These are phyloP conservation scores for Saccharomycopsis lassenensis DNA, from an alignment of 805 yeast species.

Conservation along the genomic window DNA sequence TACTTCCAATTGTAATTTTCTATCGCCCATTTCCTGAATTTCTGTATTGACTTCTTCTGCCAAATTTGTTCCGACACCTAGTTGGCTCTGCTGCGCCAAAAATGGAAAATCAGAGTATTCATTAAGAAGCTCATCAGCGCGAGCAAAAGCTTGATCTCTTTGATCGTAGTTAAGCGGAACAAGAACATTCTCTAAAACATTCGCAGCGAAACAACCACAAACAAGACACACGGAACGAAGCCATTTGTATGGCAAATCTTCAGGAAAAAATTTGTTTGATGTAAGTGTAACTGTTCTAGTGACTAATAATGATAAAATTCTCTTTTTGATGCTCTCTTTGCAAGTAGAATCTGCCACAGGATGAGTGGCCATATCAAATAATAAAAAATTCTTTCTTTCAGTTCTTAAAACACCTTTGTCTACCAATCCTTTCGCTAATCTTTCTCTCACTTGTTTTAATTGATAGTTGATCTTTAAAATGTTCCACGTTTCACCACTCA, in stretches of 20 bases:
- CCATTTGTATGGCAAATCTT: conserved; percentile 51
- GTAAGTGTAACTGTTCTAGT: conserved; percentile 54
- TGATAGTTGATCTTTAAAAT: conserved; percentile 89
- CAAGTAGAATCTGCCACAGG: conserved; percentile 82
- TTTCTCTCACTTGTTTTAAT: conserved; percentile 92
- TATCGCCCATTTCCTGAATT: conserved; percentile 35
- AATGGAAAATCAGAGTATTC: conserved; percentile 86
- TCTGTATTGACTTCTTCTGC: conserved; percentile 37
- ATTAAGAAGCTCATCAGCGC: conserved; percentile 84
- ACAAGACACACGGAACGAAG: conserved; percentile 75
- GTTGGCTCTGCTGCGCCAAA: conserved; percentile 42
- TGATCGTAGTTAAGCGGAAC: conserved; percentile 69
- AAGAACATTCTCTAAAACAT: conserved; percentile 85
- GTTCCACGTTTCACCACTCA: conserved; percentile 97
- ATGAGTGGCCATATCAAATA: conserved; percentile 98
- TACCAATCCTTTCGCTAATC: conserved; percentile 91
- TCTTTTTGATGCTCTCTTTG: conserved; percentile 67
- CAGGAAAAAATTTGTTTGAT: conserved; percentile 58
- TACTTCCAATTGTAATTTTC: conserved; percentile 70
- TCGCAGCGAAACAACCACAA: conserved; percentile 90
- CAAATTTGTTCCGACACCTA: conserved; percentile 66
- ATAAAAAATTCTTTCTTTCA: conserved; percentile 85
- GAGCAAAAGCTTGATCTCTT: conserved; percentile 82
- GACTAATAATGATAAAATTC: conserved; percentile 61
- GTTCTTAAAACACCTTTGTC: conserved; percentile 95